Evolutionary conservation across 352 stramenopile genomes (phyloP).

Genomic region (Phytophthora europaea): DNA sequence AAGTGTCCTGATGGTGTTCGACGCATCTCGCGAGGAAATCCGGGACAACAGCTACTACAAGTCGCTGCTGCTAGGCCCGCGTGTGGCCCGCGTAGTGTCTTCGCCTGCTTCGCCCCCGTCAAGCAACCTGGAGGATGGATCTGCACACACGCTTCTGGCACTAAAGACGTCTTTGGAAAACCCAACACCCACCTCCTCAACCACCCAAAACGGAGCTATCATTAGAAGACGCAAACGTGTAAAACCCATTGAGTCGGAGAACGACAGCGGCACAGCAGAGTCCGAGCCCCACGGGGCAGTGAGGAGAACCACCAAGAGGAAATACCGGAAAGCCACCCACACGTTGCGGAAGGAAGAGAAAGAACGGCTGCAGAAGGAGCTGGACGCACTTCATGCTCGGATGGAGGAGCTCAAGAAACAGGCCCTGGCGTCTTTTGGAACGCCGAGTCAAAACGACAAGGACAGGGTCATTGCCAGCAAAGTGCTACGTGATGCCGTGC

Average conservation of each 20-base stretch:
- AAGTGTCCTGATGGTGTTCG: conserved; percentile 9
- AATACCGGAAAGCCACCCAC: conserved; percentile 50
- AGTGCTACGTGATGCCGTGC: conserved; percentile 46
- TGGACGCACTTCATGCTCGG: conserved; percentile 26
- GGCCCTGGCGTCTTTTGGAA: conserved; percentile 30
- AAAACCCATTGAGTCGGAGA: conserved; percentile 16
- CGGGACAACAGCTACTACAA: conserved; percentile 43
- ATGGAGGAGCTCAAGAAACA: conserved; percentile 41
- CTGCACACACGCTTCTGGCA: conserved; percentile 32
- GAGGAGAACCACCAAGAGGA: conserved; percentile 29
- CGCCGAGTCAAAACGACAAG: conserved; percentile 34
- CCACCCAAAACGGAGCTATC: conserved; percentile 13
- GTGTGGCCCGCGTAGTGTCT: conserved; percentile 10
- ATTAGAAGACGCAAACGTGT: conserved; percentile 21
- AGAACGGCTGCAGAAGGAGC: conserved; percentile 34
- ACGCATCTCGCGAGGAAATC: conserved; percentile 29
- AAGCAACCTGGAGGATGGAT: conserved; percentile 20
- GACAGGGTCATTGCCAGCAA: conserved; percentile 40
- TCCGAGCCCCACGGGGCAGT: conserved; percentile 2
- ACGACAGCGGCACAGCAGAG: conserved; percentile 9
- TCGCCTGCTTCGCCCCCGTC: conserved; percentile 5
- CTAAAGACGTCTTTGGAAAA: conserved; percentile 29
- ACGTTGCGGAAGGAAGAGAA: conserved; percentile 54
- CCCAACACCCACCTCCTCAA: conserved; percentile 7
- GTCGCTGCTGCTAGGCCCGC: conserved; percentile 34